Base-by-base conservation (phyloP, 73 alveolate genomes). In the Loxodes magnus region DNA sequence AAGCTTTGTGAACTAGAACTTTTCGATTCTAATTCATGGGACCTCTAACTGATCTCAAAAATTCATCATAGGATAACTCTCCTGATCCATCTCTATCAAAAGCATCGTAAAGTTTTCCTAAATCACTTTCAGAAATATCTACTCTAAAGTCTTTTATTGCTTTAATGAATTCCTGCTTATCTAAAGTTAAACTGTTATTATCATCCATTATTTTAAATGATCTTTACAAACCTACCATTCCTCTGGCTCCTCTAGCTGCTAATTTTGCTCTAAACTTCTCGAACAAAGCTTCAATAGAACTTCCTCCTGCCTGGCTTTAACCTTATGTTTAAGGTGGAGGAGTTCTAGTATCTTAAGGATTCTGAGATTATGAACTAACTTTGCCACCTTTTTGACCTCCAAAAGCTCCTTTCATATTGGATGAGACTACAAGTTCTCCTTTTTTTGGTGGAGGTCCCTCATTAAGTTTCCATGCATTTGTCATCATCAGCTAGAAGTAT, bases 381-480 rank as follows among this genome's bases (percentile, higher is more conserved):
- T n/a, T n/a, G n/a, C n/a, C n/a, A n/a, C n/a, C n/a, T n/a, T n/a
- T n/a, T n/a, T n/a, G n/a, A n/a, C n/a, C n/a, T n/a, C n/a, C n/a
- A n/a, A n/a, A n/a, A n/a, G n/a, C n/a, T n/a, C n/a, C n/a, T n/a
- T n/a, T n/a, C n/a, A n/a, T n/a, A n/a, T n/a, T n/a, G n/a, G n/a
- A n/a, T n/a, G n/a, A n/a, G n/a, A n/a, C n/a, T n/a, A n/a, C n/a
- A n/a, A n/a, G n/a, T n/a, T n/a, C n/a, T n/a, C n/a, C n/a, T n/a
- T n/a, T n/a, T n/a, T n/a, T n/a, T n/a, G n/a, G n/a, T n/a, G n/a
- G n/a, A n/a, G 65, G 57, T 17, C 72, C 77, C 27, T 56, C 78
- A 17, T 48, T 19, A 19, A 75, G 59, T 36, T 71, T 64, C 97
- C 97, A 87, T 0, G 91, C 69, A 52, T 75, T 70, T 15, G 73